phyloP scores from a whole-genome alignment of 768 basidiomycete species.

The Galerina marginata region DNA sequence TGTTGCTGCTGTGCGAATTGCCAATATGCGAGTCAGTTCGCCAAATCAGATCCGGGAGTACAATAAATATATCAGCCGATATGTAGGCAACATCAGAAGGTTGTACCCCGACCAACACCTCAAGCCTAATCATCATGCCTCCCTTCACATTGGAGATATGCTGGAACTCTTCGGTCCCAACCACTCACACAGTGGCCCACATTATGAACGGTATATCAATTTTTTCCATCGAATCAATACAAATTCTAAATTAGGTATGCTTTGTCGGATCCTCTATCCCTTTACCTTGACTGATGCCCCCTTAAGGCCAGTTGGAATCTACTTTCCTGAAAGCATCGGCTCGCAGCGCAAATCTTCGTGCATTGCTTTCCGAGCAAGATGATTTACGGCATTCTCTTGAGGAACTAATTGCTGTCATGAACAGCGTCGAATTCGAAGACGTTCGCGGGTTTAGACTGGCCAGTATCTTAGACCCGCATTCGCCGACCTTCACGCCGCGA shows the following conservation, averaged over 20 bases:
- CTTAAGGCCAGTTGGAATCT: conserved; percentile 11
- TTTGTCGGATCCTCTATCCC: not conserved
- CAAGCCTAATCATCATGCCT: conserved; percentile 10
- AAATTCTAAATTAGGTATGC: conserved; percentile 22
- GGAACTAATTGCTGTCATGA: conserved; percentile 10
- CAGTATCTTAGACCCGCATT: conserved; percentile 15
- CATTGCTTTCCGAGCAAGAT: too few relatives aligned
- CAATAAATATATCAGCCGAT: conserved; percentile 22
- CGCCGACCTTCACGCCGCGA: not conserved
- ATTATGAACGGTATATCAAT: conserved; percentile 23
- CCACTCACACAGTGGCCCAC: conserved; percentile 1
- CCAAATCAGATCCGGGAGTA: conserved; percentile 24
- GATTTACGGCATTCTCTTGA: not conserved
- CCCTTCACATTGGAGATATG: conserved; percentile 9
- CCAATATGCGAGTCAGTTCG: conserved; percentile 25
- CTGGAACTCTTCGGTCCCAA: conserved; percentile 1
- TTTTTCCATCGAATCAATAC: conserved; percentile 26
- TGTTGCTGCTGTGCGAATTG: conserved; percentile 27
- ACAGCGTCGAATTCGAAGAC: conserved; percentile 13
- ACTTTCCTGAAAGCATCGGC: conserved; percentile 14
- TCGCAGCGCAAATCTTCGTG: not conserved
- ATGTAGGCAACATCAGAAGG: conserved; percentile 12
- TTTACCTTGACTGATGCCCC: not conserved
- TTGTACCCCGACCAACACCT: conserved; percentile 7
- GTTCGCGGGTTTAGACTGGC: not conserved